These are phyloP conservation scores for Castanea crenata DNA, from an alignment of 306 rosid genomes.

Conservation along the genomic window DNA sequence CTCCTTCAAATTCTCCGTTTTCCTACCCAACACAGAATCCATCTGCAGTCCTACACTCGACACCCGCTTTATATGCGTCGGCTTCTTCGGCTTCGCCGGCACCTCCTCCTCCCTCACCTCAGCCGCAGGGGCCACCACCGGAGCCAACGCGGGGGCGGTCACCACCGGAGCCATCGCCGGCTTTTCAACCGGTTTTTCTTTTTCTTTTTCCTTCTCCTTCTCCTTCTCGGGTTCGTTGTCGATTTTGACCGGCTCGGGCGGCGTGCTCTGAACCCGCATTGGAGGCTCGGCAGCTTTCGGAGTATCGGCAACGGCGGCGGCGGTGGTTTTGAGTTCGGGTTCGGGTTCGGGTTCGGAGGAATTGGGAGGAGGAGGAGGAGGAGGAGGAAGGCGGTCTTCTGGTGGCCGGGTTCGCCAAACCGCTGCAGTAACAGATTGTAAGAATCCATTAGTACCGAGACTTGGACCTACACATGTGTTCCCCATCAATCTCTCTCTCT, in stretches of 20 bases:
- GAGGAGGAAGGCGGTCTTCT: slow-evolving; percentile 60
- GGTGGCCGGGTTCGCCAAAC: slow-evolving; percentile 66
- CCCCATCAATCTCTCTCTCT: slow-evolving; percentile 62
- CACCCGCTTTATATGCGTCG: slow-evolving; percentile 57
- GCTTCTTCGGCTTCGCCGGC: slow-evolving; percentile 37
- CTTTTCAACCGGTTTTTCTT: background rate
- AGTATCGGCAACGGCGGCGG: slow-evolving; percentile 23
- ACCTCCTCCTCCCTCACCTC: slow-evolving; percentile 19
- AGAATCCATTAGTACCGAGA: slow-evolving; percentile 54
- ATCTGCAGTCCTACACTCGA: slow-evolving; percentile 69
- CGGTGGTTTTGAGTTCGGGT: too few species aligned
- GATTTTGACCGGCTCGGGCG: slow-evolving; percentile 67
- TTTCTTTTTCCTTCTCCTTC: background rate
- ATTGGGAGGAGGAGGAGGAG: slow-evolving; percentile 12
- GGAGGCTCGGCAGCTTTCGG: slow-evolving; percentile 3
- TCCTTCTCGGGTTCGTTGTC: background rate
- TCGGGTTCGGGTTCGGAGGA: too few species aligned
- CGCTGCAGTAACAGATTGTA: slow-evolving; percentile 69
- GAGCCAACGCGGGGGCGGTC: too few species aligned
- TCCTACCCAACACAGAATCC: slow-evolving; percentile 76
- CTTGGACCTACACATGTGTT: slow-evolving; percentile 89
- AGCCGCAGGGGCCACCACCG: too few species aligned
- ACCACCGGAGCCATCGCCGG: too few species aligned
- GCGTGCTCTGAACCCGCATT: slow-evolving; percentile 50
- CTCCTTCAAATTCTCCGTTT: slow-evolving; percentile 69